Base-by-base conservation (phyloP, 202 grass and related monocot species). In the Zoysia matrella region DNA sequence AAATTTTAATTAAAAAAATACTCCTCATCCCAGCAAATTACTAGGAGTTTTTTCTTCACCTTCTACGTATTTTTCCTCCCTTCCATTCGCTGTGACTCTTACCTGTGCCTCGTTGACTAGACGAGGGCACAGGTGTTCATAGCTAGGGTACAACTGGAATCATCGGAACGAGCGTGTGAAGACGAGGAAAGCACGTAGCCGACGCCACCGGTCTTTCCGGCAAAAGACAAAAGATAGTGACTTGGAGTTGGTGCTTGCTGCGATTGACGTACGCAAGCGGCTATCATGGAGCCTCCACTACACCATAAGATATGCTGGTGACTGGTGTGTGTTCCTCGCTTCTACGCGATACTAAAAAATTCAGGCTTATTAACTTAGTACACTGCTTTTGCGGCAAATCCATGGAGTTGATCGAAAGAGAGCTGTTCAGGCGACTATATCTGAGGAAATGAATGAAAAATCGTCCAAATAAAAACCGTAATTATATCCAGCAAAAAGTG, bases 121-220 rank as follows among this genome's bases (percentile, higher is more conserved):
- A 72, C 60, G 64, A 57, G 52, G 61, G 39, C 68, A 86, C 83
- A 67, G 43, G 76, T 30, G 22, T 30, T 30, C 22, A 30, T 30
- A 30, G 22, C 22, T 30, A 30, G 22, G 22, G 22, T 30, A 80
- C 69, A 86, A 67, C 76, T 60, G 83, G 60, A 86, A 80, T 66
- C 69, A 80, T 74, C 52, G 11, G 60, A 85, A 65, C 55, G 69
- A 69, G 30, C 68, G 60, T 58, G 60, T 46, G 68, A 64, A 46
- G 75, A 72, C 30, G 83, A 85, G 58, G 67, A 50, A 66, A 73
- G 75, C 73, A 78, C 58, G 11, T 48, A 73, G 15, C 55, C 56
- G 5, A 40, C 52, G 36, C 18, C 58, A 10, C 58, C 55, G 18
- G 30, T 63, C 60, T 82, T 79, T 55, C 60, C 12, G 60, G 41